phyloP scores from a whole-genome alignment of 306 rosid species.

The Prinsepia uniflora region DNA sequence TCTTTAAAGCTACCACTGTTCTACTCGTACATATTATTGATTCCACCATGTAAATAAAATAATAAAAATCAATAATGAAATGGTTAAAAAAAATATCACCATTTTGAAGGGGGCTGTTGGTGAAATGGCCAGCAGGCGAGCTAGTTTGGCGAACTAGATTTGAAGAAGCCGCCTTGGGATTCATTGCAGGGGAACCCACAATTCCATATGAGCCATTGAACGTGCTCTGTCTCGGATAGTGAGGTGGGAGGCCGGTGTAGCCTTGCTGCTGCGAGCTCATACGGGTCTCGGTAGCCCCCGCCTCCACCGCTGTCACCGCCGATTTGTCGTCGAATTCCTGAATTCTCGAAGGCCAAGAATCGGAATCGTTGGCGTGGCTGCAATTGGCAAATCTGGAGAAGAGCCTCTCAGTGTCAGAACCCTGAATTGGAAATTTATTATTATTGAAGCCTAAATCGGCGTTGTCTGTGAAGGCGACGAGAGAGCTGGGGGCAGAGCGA shows the following conservation, averaged over 20 bases:
- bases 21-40: not conserved
- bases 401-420: slow-evolving; percentile 43
- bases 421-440: slow-evolving; percentile 24
- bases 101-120: slow-evolving; percentile 49
- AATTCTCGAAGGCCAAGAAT: slow-evolving; percentile 31
- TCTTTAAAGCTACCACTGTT: not conserved
- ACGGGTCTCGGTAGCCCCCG: slow-evolving; percentile 14
- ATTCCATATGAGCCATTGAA: slow-evolving; percentile 42
- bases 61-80: not conserved
- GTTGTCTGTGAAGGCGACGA: slow-evolving; percentile 34
- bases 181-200: slow-evolving; percentile 42
- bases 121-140: slow-evolving; percentile 56
- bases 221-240: slow-evolving; percentile 68
- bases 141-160: slow-evolving; percentile 56
- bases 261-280: slow-evolving; percentile 42
- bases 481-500: slow-evolving; percentile 63
- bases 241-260: slow-evolving; percentile 62
- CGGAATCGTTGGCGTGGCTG: slow-evolving; percentile 21
- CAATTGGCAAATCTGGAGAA: slow-evolving; percentile 40
- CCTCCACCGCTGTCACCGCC: slow-evolving; percentile 15
- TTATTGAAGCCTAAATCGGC: slow-evolving; percentile 19
- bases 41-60: not conserved
- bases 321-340: slow-evolving; percentile 38
- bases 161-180: slow-evolving; percentile 28
- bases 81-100: slow-evolving; percentile 31